Percentiles rank a stretch among this genome's conserved stretches.
These are phyloP conservation scores for Ophiocordyceps robertsii DNA, from an alignment of 2,329 filamentous ascomycete species.

Conservation along the genomic window DNA sequence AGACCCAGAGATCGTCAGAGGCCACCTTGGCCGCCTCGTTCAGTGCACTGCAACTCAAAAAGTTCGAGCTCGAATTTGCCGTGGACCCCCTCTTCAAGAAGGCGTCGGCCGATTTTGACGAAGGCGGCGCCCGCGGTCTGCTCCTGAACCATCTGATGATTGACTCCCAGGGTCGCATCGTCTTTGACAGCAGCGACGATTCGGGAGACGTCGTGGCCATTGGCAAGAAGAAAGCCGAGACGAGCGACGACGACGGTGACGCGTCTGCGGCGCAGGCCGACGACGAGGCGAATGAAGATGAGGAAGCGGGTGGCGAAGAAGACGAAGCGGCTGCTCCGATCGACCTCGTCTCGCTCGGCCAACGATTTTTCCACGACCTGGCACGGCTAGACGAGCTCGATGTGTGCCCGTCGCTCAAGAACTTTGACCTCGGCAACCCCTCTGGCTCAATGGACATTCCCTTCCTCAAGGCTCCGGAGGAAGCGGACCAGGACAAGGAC, in stretches of 20 bases:
- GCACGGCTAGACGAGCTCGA: conserved; percentile 68
- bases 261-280: conserved; percentile 21
- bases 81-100: conserved; percentile 99
- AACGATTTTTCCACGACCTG: conserved; percentile 78
- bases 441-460: conserved; percentile 80
- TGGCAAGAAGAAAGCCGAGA: conserved; percentile 22
- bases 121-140: conserved; percentile 90
- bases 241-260: conserved; percentile 21
- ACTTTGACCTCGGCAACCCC: conserved; percentile 79
- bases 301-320: conserved; percentile 28
- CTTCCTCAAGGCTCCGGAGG: conserved; percentile 78
- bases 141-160: conserved; percentile 95
- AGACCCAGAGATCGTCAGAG: conserved; percentile 69
- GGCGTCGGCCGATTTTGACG: conserved; percentile 93
- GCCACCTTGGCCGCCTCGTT: conserved; percentile 88
- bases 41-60: conserved; percentile 80
- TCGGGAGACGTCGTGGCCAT: conserved; percentile 33
- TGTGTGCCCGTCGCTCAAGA: conserved; percentile 88
- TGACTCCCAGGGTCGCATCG: conserved; percentile 79
- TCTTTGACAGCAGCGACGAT: conserved; percentile 97
- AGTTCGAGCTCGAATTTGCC: conserved; percentile 91
- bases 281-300: conserved; percentile 30
- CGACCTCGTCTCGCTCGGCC: conserved; percentile 60
- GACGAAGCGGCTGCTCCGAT: conserved; percentile 53
- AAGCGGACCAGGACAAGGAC: conserved; percentile 55